These are phyloP conservation scores for Macrolepiota fuliginosa DNA, from an alignment of 768 basidiomycete genomes.

Conservation along the genomic window DNA sequence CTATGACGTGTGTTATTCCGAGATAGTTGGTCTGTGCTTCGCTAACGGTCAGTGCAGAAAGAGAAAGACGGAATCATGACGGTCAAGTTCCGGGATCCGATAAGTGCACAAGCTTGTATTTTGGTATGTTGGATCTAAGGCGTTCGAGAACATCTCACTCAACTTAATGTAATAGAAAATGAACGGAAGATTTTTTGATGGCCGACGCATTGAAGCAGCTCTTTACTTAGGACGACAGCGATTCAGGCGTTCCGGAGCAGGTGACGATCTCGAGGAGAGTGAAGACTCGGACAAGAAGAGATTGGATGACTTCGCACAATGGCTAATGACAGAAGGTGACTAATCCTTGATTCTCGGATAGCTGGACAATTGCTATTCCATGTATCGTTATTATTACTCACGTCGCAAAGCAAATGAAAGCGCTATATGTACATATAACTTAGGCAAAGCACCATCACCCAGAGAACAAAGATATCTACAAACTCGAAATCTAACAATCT, in stretches of 20 bases:
- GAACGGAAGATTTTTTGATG: slow-evolving; percentile 90
- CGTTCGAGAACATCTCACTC: not conserved
- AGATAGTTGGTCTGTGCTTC: not conserved
- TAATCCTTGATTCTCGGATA: slow-evolving; percentile 25
- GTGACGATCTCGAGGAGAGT: slow-evolving; percentile 60
- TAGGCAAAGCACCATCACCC: slow-evolving; percentile 18
- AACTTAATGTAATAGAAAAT: slow-evolving; percentile 65
- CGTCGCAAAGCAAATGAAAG: not conserved
- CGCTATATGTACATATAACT: slow-evolving; percentile 17
- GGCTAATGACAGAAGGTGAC: slow-evolving; percentile 83
- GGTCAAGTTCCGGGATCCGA: slow-evolving; percentile 88
- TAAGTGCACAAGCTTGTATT: slow-evolving; percentile 93
- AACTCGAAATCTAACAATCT: slow-evolving; percentile 9
- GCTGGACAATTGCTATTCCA: not conserved
- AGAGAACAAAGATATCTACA: slow-evolving; percentile 14
- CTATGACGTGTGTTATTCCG: slow-evolving; percentile 74
- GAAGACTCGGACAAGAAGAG: slow-evolving; percentile 81
- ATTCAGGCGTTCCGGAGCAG: slow-evolving; percentile 72
- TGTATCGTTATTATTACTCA: slow-evolving; percentile 9
- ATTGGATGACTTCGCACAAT: slow-evolving; percentile 83
- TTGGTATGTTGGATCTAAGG: slow-evolving; percentile 39
- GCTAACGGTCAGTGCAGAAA: slow-evolving; percentile 46
- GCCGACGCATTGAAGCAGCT: slow-evolving; percentile 76
- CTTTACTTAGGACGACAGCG: slow-evolving; percentile 80
- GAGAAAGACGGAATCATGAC: slow-evolving; percentile 95